Conservation (phyloP, 2,329 filamentous ascomycete genomes). For the Zalaria obscura region DNA sequence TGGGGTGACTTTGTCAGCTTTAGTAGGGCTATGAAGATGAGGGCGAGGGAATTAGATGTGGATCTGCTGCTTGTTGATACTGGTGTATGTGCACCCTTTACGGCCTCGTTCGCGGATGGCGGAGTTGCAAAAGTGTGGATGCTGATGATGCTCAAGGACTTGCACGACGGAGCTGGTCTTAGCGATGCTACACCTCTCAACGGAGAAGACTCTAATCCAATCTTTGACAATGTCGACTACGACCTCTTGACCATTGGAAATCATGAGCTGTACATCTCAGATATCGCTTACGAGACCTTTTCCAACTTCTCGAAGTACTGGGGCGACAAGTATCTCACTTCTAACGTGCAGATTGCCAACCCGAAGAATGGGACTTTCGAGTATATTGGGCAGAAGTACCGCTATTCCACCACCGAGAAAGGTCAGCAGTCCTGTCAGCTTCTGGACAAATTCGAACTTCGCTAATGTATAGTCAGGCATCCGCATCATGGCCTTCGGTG, state of each 20-base stretch:
- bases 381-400: slow-evolving; percentile 32
- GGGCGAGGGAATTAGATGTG: slow-evolving; percentile 41
- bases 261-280: slow-evolving; percentile 50
- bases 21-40: slow-evolving; percentile 43
- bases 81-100: slow-evolving; percentile 21
- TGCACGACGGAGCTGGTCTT: slow-evolving; percentile 52
- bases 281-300: slow-evolving; percentile 48
- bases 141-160: slow-evolving; percentile 27
- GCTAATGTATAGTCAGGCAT: slow-evolving; percentile 18
- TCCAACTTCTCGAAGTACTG: slow-evolving; percentile 45
- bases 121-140: background rate
- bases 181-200: slow-evolving; percentile 46
- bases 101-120: background rate
- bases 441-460: background rate
- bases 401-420: slow-evolving; percentile 36
- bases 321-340: slow-evolving; percentile 38
- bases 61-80: slow-evolving; percentile 49
- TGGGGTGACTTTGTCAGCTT: slow-evolving; percentile 54
- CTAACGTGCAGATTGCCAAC: slow-evolving; percentile 38
- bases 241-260: slow-evolving; percentile 44
- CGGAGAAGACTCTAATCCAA: slow-evolving; percentile 38
- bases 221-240: slow-evolving; percentile 39
- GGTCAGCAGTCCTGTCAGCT: slow-evolving; percentile 11
- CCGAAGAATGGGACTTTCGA: slow-evolving; percentile 27
- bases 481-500: slow-evolving; percentile 39